phyloP scores from a whole-genome alignment of 352 stramenopile species.

The Phytophthora macrochlamydospora region DNA sequence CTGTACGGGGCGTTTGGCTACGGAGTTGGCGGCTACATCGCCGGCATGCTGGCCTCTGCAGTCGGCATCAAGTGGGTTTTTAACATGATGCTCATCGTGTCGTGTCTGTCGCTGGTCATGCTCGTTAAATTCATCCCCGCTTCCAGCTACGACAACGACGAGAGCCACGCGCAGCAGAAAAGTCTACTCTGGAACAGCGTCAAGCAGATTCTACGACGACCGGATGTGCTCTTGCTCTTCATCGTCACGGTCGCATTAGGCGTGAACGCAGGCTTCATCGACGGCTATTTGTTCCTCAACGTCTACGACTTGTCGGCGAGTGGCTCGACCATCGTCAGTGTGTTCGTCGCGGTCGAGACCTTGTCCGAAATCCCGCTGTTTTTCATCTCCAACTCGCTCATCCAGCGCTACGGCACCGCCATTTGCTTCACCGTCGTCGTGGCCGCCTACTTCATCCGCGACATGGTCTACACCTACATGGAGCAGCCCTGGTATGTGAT shows the following conservation, averaged over 20 bases:
- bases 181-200: constrained; percentile 38
- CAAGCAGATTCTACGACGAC: constrained; percentile 21
- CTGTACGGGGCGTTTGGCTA: constrained; percentile 61
- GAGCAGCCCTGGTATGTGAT: constrained; percentile 52
- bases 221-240: constrained; percentile 49
- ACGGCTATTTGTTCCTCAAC: constrained; percentile 61
- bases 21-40: constrained; percentile 51
- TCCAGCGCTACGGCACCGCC: constrained; percentile 43
- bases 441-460: constrained; percentile 44
- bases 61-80: constrained; percentile 59
- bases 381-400: constrained; percentile 51
- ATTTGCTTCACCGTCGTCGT: constrained; percentile 47
- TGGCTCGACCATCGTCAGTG: constrained; percentile 53
- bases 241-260: constrained; percentile 50
- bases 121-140: constrained; percentile 46
- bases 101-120: constrained; percentile 39
- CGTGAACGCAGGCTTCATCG: constrained; percentile 59
- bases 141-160: constrained; percentile 13
- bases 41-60: constrained; percentile 40
- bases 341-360: constrained; percentile 58
- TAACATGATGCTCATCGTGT: constrained; percentile 45
- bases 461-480: constrained; percentile 55
- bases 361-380: constrained; percentile 48
- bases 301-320: constrained; percentile 55
- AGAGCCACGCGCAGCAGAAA: constrained; percentile 15